These are phyloP conservation scores for Mucor racemosus DNA, from an alignment of 371 early-diverging fungal species.

Conservation along the genomic window DNA sequence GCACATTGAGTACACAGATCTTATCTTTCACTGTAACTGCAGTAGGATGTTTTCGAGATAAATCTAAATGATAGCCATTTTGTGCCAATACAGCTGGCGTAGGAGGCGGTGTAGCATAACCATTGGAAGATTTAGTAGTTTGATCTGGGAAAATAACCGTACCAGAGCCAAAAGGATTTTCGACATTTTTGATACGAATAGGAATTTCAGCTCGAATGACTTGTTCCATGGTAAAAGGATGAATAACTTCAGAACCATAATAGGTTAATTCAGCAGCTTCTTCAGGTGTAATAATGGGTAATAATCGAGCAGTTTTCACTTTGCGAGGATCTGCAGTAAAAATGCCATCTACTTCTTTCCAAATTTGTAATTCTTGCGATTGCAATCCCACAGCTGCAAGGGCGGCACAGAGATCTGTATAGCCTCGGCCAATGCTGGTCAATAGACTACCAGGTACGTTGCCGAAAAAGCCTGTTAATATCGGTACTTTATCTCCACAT, in stretches of 20 bases:
- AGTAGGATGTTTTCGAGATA: conserved; percentile 78
- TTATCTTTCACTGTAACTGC: conserved; percentile 98
- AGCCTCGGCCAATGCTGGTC: conserved; percentile 94
- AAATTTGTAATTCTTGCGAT: conserved; percentile 93
- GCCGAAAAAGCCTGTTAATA: conserved; percentile 96
- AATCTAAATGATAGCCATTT: conserved; percentile 73
- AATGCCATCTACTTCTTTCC: conserved; percentile 99
- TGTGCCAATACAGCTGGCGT: conserved; percentile 72
- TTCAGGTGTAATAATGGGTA: conserved; percentile 95
- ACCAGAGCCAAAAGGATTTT: conserved; percentile 88
- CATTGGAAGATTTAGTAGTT: conserved; percentile 27
- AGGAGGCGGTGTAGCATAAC: conserved; percentile 57
- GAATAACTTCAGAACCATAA: conserved; percentile 97
- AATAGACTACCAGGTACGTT: conserved; percentile 93
- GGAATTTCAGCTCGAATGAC: conserved; percentile 93
- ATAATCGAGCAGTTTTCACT: conserved; percentile 83
- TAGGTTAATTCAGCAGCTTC: conserved; percentile 98
- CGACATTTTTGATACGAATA: conserved; percentile 97
- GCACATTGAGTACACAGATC: conserved; percentile 90
- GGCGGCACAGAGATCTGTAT: conserved; percentile 98
- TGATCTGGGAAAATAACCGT: conserved; percentile 87
- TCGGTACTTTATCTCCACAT: conserved; percentile 74
- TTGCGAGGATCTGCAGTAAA: conserved; percentile 99
- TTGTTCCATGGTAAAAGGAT: conserved; percentile 99
- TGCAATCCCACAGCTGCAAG: conserved; percentile 88